Evolutionary conservation across 495 filamentous ascomycete species (phyloP), one percentile per base, ranked within the genome.

Genomic region (Penicillium simplicissimum): DNA sequence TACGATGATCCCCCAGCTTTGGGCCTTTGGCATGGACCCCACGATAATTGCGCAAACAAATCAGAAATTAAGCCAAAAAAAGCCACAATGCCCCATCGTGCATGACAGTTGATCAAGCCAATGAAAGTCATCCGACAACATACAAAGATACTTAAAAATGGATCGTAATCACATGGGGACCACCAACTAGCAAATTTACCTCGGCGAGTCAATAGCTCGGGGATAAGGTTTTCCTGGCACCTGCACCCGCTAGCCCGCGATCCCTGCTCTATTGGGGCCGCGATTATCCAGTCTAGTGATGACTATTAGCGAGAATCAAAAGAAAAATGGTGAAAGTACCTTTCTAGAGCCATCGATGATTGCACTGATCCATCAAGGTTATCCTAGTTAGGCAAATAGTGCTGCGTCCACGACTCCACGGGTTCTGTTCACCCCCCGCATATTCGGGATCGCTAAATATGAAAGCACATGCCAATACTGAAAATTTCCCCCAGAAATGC

Each of bases 401-500:
- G 42, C 5, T 15, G 9, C 10, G 42, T 19, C 28, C 28, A 31
- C 9, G n/a, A 17, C 15, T 19, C 17, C 2, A 45, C 42, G 9
- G 42, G 17, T 17, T 45, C 38, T 42, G 19, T 45, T 45, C 42
- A 45, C 10, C 8, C 42, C 42, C 31, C 51, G 51, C 33, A 53
- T 36, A 36, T 2, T 4, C 51, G 31, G 51, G 15, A 36, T 53
- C 51, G n/a, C 14, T 15, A 19, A 13, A 34, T 23, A 3, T 9
- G 28, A 25, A 55, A 55, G 52, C 52, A 55, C 52, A 55, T 55
- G 52, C 52, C 52, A 55, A 55, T 19, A 5, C 6, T 31, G 28
- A 31, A 7, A 31, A 31, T 3, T 31, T 31, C 10, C n/a, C 9
- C 19, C 10, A 21, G 35, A 40, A 40, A 42, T 55, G 21, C 21